A percentile compares a stretch with the other conserved stretches of the same genome.
phyloP scores from a whole-genome alignment of 345 rosid species.

The Corchorus olitorius region DNA sequence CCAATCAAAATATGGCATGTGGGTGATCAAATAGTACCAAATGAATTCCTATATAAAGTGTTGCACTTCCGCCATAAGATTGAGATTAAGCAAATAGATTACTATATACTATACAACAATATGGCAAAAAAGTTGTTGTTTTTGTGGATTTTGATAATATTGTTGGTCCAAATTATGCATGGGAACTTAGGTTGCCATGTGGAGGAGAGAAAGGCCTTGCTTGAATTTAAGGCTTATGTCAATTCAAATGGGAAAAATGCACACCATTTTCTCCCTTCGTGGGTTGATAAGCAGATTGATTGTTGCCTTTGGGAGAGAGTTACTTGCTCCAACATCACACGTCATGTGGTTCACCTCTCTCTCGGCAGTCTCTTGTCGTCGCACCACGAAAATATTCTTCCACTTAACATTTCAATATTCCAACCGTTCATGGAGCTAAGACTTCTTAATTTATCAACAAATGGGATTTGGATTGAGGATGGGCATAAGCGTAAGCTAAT shows the following conservation, averaged over 20 bases:
- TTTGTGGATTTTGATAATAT: background rate
- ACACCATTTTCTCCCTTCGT: slow-evolving; percentile 1
- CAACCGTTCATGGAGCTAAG: slow-evolving; percentile 9
- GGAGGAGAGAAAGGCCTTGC: slow-evolving; percentile 20
- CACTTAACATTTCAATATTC: background rate
- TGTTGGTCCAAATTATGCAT: background rate
- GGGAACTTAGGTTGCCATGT: background rate
- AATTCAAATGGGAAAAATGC: background rate
- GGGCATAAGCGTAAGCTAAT: too few relatives aligned
- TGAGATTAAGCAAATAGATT: too few relatives aligned
- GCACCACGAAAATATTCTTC: background rate
- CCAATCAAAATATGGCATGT: too few relatives aligned
- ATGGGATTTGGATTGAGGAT: background rate
- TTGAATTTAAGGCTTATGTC: slow-evolving; percentile 10
- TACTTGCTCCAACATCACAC: background rate
- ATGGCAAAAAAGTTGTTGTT: too few relatives aligned
- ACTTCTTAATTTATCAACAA: background rate
- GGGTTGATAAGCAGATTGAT: background rate
- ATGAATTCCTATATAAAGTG: too few relatives aligned
- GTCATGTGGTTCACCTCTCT: slow-evolving; percentile 8
- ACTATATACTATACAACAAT: too few relatives aligned
- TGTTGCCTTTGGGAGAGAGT: slow-evolving; percentile 21
- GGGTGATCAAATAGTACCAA: too few relatives aligned
- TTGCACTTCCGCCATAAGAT: too few relatives aligned
- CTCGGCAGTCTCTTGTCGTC: background rate